Conservation (phyloP, 148 eudicot genomes). For the Persicaria tinctoria region DNA sequence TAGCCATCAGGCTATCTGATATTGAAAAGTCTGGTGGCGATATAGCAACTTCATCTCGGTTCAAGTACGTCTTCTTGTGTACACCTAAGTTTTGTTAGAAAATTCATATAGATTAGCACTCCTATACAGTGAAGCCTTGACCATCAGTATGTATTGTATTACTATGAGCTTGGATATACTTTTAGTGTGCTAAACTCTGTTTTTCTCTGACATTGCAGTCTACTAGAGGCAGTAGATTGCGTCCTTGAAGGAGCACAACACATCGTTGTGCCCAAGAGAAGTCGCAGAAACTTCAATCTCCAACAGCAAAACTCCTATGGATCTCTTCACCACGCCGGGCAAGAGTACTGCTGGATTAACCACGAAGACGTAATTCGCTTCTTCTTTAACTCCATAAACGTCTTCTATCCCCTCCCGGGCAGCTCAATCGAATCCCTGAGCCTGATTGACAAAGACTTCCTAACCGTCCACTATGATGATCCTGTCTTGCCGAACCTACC, state of each 20-base stretch:
- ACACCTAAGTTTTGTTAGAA: neutral
- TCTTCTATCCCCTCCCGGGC: constrained; percentile 60
- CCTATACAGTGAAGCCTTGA: no score
- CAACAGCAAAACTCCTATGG: constrained; percentile 37
- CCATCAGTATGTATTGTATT: no score
- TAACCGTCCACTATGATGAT: constrained; percentile 38
- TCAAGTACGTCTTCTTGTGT: constrained; percentile 6
- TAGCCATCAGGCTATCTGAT: neutral
- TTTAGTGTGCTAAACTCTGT: neutral
- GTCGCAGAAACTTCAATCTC: constrained; percentile 9
- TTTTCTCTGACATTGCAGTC: constrained; percentile 33
- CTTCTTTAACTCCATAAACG: constrained; percentile 66
- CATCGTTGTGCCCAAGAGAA: constrained; percentile 54
- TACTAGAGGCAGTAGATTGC: constrained; percentile 73
- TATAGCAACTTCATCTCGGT: constrained; percentile 2
- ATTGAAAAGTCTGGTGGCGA: neutral
- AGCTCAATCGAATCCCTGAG: constrained; percentile 46
- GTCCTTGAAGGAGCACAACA: constrained; percentile 80
- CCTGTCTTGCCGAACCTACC: constrained; percentile 48
- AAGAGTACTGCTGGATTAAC: constrained; percentile 56
- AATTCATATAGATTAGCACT: neutral
- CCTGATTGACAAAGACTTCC: constrained; percentile 39
- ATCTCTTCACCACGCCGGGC: constrained; percentile 3
- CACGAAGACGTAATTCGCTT: constrained; percentile 83
- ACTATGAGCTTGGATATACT: neutral